Evolutionary conservation across 495 filamentous ascomycete genomes (phyloP).

Genomic region (Penicillium turbatum): DNA sequence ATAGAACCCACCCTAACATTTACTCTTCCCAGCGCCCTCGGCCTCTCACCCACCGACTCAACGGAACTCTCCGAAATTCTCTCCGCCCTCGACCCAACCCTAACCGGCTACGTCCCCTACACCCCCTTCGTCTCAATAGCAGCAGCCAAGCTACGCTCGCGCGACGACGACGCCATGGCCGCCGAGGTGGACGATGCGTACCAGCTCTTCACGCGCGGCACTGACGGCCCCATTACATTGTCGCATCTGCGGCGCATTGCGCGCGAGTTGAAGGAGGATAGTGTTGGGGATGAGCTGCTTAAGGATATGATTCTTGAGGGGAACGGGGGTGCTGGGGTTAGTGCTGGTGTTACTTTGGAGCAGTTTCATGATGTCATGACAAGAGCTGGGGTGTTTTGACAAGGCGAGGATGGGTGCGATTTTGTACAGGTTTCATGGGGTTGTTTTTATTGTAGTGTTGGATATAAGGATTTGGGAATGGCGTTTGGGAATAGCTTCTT

Average conservation of each 20-base stretch:
- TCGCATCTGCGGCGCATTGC: conserved; percentile 74
- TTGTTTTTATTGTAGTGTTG: background rate
- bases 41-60: conserved; percentile 57
- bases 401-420: conserved; percentile 13
- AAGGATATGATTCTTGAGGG: conserved; percentile 92
- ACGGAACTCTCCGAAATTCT: conserved; percentile 69
- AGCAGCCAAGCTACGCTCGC: conserved; percentile 69
- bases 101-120: conserved; percentile 70
- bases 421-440: background rate
- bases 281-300: conserved; percentile 72
- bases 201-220: conserved; percentile 62
- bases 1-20: background rate
- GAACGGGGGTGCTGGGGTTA: conserved; percentile 71
- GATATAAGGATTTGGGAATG: conserved; percentile 6
- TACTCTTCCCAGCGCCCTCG: conserved; percentile 58
- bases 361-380: conserved; percentile 86
- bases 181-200: conserved; percentile 78
- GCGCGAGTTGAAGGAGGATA: conserved; percentile 68
- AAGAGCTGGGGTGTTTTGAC: conserved; percentile 73
- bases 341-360: conserved; percentile 64
- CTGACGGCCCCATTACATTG: conserved; percentile 61
- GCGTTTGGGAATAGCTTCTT: conserved; percentile 8
- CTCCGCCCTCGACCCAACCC: conserved; percentile 75
- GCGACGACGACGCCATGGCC: conserved; percentile 49
- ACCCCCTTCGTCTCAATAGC: conserved; percentile 75